A percentile compares a stretch with the other conserved stretches of the same genome.
Evolutionary conservation across 176 grass and related monocot genomes (phyloP).

Genomic region (Poa annua): DNA sequence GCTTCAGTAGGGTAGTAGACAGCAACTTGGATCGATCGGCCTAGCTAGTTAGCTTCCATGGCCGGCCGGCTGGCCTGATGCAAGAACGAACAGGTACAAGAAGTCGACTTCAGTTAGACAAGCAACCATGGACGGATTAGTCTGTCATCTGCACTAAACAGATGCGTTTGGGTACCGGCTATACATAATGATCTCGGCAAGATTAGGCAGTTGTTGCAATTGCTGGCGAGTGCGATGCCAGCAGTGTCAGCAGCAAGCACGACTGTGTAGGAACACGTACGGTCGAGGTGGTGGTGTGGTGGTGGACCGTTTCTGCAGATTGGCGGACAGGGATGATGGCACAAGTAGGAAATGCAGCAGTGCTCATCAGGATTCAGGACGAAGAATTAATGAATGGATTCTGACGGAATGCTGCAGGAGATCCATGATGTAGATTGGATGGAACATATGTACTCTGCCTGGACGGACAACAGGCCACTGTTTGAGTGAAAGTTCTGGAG

Average conservation of each 20-base stretch:
- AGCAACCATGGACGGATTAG: neutral
- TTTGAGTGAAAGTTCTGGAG: constrained; percentile 23
- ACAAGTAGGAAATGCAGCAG: neutral
- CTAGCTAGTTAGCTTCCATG: neutral
- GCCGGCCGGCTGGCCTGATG: neutral
- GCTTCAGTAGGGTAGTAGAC: neutral
- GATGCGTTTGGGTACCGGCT: neutral
- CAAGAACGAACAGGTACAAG: neutral
- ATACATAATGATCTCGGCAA: neutral
- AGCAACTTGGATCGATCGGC: constrained; percentile 18
- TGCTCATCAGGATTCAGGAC: neutral
- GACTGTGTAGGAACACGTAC: too few species aligned
- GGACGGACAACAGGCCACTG: neutral
- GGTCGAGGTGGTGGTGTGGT: neutral
- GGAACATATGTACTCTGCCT: neutral
- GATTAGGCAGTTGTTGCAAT: neutral
- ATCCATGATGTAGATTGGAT: neutral
- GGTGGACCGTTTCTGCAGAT: constrained; percentile 25
- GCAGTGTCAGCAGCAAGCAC: constrained; percentile 9
- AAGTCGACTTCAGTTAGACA: neutral
- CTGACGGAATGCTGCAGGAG: constrained; percentile 13
- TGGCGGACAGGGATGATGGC: neutral
- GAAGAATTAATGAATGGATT: neutral
- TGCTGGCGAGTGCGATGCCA: neutral
- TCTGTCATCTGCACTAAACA: neutral